These are phyloP conservation scores for Yamadazyma nakazawae DNA, from an alignment of 805 yeast species.

Conservation along the genomic window DNA sequence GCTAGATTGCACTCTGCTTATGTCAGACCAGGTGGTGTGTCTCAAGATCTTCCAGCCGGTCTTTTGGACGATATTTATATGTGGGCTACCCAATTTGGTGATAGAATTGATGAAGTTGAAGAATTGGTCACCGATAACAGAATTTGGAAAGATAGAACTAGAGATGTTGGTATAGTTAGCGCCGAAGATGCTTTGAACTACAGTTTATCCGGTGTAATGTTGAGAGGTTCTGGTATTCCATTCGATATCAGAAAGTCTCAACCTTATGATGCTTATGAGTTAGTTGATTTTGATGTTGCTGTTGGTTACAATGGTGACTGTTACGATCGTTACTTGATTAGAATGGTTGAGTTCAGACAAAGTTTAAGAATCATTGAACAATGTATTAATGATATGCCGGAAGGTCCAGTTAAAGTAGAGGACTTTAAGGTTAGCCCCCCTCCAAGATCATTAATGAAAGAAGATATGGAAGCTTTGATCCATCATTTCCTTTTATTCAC, in stretches of 20 bases:
- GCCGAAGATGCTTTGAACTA: conserved; percentile 87
- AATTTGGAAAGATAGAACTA: conserved; percentile 87
- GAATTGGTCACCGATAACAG: conserved; percentile 87
- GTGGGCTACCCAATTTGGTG: conserved; percentile 97
- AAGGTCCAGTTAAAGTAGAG: conserved; percentile 88
- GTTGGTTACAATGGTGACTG: conserved; percentile 89
- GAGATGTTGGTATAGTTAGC: conserved; percentile 73
- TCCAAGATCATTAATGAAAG: conserved; percentile 77
- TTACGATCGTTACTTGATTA: conserved; percentile 81
- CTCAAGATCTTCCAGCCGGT: conserved; percentile 85
- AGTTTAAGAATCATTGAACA: conserved; percentile 85
- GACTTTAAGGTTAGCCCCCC: conserved; percentile 85
- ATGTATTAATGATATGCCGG: conserved; percentile 88
- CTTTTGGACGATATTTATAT: conserved; percentile 84
- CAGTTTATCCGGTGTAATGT: conserved; percentile 81
- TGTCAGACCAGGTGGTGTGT: conserved; percentile 88
- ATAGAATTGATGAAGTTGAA: conserved; percentile 86
- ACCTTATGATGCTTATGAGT: conserved; percentile 87
- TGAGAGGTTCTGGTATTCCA: conserved; percentile 88
- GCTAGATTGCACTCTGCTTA: conserved; percentile 88
- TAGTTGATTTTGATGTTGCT: conserved; percentile 81
- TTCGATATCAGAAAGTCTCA: conserved; percentile 81
- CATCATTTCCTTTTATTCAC: conserved; percentile 87
- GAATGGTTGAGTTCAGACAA: conserved; percentile 93
- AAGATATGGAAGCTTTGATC: conserved; percentile 88